These are phyloP conservation scores for Sarcodon aspratus DNA, from an alignment of 768 basidiomycete genomes.

Conservation along the genomic window DNA sequence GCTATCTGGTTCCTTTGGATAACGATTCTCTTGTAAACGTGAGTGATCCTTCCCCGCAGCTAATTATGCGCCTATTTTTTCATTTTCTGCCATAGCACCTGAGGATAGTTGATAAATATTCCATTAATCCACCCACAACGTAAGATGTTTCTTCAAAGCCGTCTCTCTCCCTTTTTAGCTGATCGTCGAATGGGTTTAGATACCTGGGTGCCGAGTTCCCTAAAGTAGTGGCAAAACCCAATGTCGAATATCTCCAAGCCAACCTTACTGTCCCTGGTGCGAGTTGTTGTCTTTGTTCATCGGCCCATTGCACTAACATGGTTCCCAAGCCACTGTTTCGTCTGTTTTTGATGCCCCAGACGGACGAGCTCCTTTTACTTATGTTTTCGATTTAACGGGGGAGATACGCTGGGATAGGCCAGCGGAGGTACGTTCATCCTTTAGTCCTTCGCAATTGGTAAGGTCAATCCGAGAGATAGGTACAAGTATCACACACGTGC, in stretches of 20 bases:
- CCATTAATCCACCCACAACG: constrained; percentile 66
- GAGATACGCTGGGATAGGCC: constrained; percentile 67
- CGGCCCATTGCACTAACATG: background rate
- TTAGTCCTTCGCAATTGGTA: background rate
- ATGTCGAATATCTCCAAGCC: constrained; percentile 73
- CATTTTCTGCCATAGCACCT: constrained; percentile 34
- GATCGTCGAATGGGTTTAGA: constrained; percentile 23
- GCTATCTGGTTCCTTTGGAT: constrained; percentile 52
- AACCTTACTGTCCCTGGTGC: constrained; percentile 67
- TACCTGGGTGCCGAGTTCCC: constrained; percentile 74
- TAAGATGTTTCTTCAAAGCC: constrained; percentile 21
- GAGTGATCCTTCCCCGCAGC: constrained; percentile 13
- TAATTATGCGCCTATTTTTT: constrained; percentile 3
- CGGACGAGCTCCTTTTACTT: constrained; percentile 58
- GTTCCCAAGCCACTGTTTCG: constrained; percentile 45
- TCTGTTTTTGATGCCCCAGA: constrained; percentile 62
- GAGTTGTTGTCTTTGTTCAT: constrained; percentile 12
- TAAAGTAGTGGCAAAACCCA: constrained; percentile 49
- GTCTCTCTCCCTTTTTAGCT: constrained; percentile 11
- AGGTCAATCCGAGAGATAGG: constrained; percentile 27
- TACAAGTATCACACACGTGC: constrained; percentile 70
- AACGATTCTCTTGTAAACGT: constrained; percentile 68
- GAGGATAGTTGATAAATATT: constrained; percentile 66
- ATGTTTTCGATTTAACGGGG: constrained; percentile 81
- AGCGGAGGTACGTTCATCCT: constrained; percentile 43